These are phyloP conservation scores for Hypericum perforatum DNA, from an alignment of 345 rosid species.

Conservation along the genomic window DNA sequence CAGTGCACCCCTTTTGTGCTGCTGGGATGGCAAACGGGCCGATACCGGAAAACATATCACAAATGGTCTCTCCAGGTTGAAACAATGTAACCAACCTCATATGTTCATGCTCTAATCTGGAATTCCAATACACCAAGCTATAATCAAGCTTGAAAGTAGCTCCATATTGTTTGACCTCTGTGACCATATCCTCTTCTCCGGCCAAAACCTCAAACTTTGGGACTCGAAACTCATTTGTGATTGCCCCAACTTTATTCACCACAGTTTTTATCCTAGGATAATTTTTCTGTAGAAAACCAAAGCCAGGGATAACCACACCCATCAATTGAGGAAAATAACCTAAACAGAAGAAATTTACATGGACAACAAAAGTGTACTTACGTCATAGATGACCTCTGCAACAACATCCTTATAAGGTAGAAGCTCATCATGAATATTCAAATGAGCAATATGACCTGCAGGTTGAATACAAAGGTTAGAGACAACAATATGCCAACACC, in stretches of 20 bases:
- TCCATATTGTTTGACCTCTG: constrained; percentile 90
- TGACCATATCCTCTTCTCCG: constrained; percentile 67
- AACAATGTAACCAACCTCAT: constrained; percentile 64
- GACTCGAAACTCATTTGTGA: constrained; percentile 83
- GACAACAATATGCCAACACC: constrained; percentile 11
- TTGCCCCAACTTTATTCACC: constrained; percentile 77
- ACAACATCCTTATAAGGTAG: constrained; percentile 76
- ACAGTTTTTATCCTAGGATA: constrained; percentile 72
- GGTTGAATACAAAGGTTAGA: constrained; percentile 1
- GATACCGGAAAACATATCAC: constrained; percentile 96
- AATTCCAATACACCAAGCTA: constrained; percentile 85
- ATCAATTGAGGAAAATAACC: background rate
- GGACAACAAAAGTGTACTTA: constrained; percentile 20
- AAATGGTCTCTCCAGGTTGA: constrained; percentile 66
- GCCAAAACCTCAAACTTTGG: constrained; percentile 89
- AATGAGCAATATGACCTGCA: constrained; percentile 94
- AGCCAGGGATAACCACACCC: background rate
- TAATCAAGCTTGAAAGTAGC: constrained; percentile 88
- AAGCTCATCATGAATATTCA: constrained; percentile 77
- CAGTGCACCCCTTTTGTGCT: constrained; percentile 79
- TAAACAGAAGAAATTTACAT: background rate
- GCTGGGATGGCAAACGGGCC: constrained; percentile 97
- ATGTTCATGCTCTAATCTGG: constrained; percentile 93
- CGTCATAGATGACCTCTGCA: constrained; percentile 88
- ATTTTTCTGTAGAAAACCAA: constrained; percentile 51